A percentile compares a stretch with the other conserved stretches of the same genome.
phyloP scores from a whole-genome alignment of 2,329 filamentous ascomycete species.

The Tolypocladium tundrense region DNA sequence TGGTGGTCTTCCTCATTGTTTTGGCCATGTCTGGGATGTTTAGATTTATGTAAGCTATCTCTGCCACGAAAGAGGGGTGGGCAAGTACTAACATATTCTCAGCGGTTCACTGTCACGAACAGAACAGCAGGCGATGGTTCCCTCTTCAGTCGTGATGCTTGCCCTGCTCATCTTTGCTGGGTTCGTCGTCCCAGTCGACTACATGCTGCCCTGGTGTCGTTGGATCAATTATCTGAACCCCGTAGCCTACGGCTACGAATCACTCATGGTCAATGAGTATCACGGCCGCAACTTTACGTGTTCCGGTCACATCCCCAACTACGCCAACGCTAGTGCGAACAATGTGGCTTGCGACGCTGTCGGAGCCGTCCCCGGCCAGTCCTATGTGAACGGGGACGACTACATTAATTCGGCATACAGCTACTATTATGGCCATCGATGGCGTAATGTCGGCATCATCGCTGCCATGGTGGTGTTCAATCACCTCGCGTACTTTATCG shows the following conservation, averaged over 20 bases:
- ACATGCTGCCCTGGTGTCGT: conserved; percentile 54
- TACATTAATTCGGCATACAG: background rate
- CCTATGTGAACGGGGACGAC: background rate
- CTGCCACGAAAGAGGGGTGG: too few species aligned
- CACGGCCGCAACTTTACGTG: conserved; percentile 27
- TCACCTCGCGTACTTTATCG: conserved; percentile 32
- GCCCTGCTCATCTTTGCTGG: conserved; percentile 32
- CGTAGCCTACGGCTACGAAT: conserved; percentile 56
- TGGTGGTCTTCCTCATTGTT: conserved; percentile 40
- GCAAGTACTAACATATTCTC: background rate
- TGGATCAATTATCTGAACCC: conserved; percentile 62
- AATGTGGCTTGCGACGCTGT: background rate
- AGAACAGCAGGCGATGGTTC: conserved; percentile 3
- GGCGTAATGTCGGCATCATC: background rate
- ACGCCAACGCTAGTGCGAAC: background rate
- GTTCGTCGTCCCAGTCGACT: conserved; percentile 30
- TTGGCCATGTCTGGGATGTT: conserved; percentile 59
- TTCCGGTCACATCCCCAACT: conserved; percentile 28
- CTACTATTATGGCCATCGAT: background rate
- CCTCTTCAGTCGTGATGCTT: background rate
- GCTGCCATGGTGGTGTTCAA: background rate
- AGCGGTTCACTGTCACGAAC: conserved; percentile 3
- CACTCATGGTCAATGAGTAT: conserved; percentile 60
- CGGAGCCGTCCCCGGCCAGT: background rate
- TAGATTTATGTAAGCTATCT: conserved; percentile 16